Conservation (phyloP, 495 filamentous ascomycete genomes). For the Penicillium coffeae region DNA sequence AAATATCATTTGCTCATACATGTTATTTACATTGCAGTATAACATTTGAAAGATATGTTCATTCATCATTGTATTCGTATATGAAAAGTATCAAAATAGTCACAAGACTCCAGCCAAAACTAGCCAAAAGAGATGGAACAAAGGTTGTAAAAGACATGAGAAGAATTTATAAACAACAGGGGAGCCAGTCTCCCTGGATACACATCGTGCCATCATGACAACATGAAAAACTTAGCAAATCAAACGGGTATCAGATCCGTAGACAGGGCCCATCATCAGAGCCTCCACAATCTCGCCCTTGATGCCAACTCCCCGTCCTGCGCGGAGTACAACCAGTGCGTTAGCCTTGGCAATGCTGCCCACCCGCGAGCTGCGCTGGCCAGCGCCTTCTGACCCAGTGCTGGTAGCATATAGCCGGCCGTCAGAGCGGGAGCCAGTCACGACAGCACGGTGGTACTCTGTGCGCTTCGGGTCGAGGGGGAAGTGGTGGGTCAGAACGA, state of each 20-base stretch:
- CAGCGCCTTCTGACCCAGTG: constrained; percentile 61
- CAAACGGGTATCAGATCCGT: constrained; percentile 24
- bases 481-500: constrained; percentile 68
- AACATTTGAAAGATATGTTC: too few relatives aligned
- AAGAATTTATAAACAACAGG: constrained; percentile 7
- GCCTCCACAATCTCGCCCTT: constrained; percentile 58
- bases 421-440: constrained; percentile 54
- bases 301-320: constrained; percentile 41
- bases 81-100: not conserved
- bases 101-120: too few relatives aligned
- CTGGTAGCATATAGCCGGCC: constrained; percentile 73
- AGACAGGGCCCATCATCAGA: constrained; percentile 55
- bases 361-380: constrained; percentile 82
- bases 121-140: constrained; percentile 1
- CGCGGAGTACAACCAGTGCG: constrained; percentile 73
- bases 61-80: constrained; percentile 6
- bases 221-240: constrained; percentile 16
- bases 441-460: constrained; percentile 82
- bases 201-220: constrained; percentile 7
- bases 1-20: constrained; percentile 12
- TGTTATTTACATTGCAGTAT: too few relatives aligned
- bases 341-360: constrained; percentile 87
- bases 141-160: constrained; percentile 6
- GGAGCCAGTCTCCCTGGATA: constrained; percentile 12
- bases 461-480: constrained; percentile 66